Percentiles rank a stretch among this genome's conserved stretches.
phyloP scores from a whole-genome alignment of 768 basidiomycete genomes.

The Boletellus sp. region DNA sequence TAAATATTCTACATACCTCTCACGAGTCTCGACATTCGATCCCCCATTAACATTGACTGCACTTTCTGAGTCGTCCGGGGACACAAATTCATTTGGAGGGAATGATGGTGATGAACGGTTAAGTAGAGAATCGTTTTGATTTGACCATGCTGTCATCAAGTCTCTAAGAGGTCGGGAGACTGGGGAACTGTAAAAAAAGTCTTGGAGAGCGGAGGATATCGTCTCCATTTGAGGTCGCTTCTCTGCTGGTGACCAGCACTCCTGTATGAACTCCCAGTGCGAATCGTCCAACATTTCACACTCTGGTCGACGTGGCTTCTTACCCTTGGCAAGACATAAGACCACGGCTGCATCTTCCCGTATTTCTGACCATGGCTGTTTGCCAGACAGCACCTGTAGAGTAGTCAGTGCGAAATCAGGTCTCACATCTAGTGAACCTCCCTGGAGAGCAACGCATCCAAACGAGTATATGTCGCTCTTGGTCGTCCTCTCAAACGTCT shows the following conservation, averaged over 20 bases:
- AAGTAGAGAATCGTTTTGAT: too few relatives aligned
- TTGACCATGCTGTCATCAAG: too few relatives aligned
- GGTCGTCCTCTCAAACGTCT: not conserved
- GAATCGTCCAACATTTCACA: conserved; percentile 1
- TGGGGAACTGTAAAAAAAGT: not conserved
- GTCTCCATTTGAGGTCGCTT: not conserved
- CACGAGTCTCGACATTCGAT: too few relatives aligned
- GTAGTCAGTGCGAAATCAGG: not conserved
- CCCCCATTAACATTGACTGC: too few relatives aligned
- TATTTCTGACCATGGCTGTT: conserved; percentile 11
- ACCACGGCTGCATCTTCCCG: not conserved
- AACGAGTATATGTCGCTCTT: conserved; percentile 20
- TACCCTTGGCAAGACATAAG: conserved; percentile 3
- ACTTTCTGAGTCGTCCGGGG: too few relatives aligned
- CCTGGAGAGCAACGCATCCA: conserved; percentile 31
- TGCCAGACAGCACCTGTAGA: conserved; percentile 22
- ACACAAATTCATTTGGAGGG: too few relatives aligned
- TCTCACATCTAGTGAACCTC: conserved; percentile 2
- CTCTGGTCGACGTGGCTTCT: conserved; percentile 2
- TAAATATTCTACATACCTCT: too few relatives aligned
- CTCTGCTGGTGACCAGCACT: conserved; percentile 2
- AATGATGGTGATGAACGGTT: too few relatives aligned
- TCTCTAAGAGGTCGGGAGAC: too few relatives aligned
- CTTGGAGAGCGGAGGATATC: not conserved
- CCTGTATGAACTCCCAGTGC: conserved; percentile 10